Evolutionary conservation across 176 grass and related monocot genomes (phyloP).

Genomic region (Canna indica): DNA sequence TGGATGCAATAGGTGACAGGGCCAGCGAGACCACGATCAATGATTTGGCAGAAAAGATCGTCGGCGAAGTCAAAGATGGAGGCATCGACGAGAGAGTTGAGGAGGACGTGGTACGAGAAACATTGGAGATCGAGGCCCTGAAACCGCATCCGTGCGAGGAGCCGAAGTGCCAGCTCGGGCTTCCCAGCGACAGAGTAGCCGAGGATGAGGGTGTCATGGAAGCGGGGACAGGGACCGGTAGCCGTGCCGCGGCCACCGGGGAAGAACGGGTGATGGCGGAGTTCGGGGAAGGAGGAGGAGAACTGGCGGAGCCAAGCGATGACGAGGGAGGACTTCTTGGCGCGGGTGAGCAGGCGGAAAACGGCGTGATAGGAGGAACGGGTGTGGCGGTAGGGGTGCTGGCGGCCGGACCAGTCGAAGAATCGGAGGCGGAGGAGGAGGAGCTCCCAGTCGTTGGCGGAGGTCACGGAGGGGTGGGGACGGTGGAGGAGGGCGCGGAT

Average conservation of each 20-base stretch:
- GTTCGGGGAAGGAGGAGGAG: constrained; percentile 22
- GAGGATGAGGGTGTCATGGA: constrained; percentile 67
- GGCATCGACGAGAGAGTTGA: constrained; percentile 82
- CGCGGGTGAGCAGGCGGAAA: constrained; percentile 45
- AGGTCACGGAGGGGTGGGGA: constrained; percentile 10
- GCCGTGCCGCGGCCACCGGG: not conserved
- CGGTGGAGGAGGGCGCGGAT: constrained; percentile 40
- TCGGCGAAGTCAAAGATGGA: constrained; percentile 69
- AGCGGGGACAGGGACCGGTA: constrained; percentile 24
- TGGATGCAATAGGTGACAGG: constrained; percentile 41
- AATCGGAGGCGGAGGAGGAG: constrained; percentile 69
- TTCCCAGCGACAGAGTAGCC: constrained; percentile 79
- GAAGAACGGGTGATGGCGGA: constrained; percentile 2
- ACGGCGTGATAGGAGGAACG: constrained; percentile 49
- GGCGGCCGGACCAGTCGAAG: constrained; percentile 80
- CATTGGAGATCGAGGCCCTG: constrained; percentile 47
- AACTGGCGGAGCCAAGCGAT: constrained; percentile 87
- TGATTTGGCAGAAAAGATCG: constrained; percentile 30
- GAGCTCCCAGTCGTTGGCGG: constrained; percentile 15
- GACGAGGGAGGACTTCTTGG: constrained; percentile 36
- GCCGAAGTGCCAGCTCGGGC: constrained; percentile 55
- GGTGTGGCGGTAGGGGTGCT: constrained; percentile 46
- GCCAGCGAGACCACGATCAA: constrained; percentile 25
- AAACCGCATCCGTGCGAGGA: constrained; percentile 69
- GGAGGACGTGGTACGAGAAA: constrained; percentile 59